A percentile compares a stretch with the other conserved stretches of the same genome.
Conservation (phyloP, 345 rosid genomes). For the Lepidium aucheri region DNA sequence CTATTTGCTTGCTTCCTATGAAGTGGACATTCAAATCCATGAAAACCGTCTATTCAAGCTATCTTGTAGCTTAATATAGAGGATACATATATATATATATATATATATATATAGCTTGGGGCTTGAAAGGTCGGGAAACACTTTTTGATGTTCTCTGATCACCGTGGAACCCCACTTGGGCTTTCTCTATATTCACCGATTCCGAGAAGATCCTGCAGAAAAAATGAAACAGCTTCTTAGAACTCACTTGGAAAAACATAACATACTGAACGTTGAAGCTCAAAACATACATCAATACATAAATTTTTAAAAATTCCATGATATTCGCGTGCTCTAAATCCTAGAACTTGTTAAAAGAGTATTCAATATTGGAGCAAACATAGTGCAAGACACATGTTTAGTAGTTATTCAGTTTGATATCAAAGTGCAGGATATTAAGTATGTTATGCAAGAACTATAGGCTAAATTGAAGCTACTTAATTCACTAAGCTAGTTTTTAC, state of each 20-base stretch:
- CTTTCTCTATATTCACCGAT: conserved; percentile 67
- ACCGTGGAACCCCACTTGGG: conserved; percentile 34
- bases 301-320: not conserved
- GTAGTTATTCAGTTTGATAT: not conserved
- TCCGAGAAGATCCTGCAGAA: conserved; percentile 66
- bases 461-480: not conserved
- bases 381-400: not conserved
- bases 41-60: not conserved
- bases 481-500: conserved; percentile 1
- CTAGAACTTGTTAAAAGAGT: not conserved
- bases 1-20: not conserved
- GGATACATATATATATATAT: not conserved
- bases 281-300: not conserved
- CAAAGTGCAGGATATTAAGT: not conserved
- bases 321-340: not conserved
- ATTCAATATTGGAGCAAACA: not conserved
- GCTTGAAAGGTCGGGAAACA: conserved; percentile 5
- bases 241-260: not conserved
- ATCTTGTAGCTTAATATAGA: not conserved
- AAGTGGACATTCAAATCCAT: not conserved
- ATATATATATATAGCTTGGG: conserved; percentile 11
- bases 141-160: conserved; percentile 11
- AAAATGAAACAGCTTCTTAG: not conserved
- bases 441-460: not conserved
- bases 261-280: not conserved